A percentile compares a stretch with the other conserved stretches of the same genome.
Conservation (phyloP, 139 green algal genomes). For the Pleodorina starrii region DNA sequence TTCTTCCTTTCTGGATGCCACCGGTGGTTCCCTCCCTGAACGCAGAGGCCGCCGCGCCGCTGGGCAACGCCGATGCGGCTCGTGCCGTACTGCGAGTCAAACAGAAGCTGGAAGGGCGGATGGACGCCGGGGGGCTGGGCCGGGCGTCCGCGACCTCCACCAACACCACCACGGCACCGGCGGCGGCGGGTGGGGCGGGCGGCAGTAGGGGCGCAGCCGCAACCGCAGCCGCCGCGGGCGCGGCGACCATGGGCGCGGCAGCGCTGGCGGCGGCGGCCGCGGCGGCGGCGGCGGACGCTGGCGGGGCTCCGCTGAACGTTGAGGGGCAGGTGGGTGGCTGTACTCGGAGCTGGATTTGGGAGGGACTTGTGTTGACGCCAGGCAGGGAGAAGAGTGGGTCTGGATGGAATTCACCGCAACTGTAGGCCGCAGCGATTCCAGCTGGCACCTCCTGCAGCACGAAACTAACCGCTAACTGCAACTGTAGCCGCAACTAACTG, state of each 20-base stretch:
- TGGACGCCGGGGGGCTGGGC: slow-evolving; percentile 19
- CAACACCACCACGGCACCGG: no score
- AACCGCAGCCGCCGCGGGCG: not conserved
- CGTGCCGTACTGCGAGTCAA: slow-evolving; percentile 91
- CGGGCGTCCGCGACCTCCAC: not conserved
- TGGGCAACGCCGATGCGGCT: slow-evolving; percentile 90
- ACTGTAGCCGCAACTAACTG: not conserved
- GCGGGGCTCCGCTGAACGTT: slow-evolving; percentile 69
- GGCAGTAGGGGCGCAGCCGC: not conserved
- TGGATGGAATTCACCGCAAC: no score
- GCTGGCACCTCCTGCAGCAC: not conserved
- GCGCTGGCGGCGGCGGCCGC: slow-evolving; percentile 16
- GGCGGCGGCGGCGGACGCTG: slow-evolving; percentile 2
- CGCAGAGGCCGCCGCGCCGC: not conserved
- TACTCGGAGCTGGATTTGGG: not conserved
- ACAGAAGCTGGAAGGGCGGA: slow-evolving; percentile 78
- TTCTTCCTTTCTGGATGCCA: not conserved
- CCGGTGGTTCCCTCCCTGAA: no score
- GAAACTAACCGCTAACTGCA: not conserved
- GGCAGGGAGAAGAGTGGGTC: not conserved
- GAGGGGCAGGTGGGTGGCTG: slow-evolving; percentile 78
- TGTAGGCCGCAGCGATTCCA: no score
- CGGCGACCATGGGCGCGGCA: not conserved
- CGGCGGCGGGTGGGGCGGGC: slow-evolving; percentile 62
- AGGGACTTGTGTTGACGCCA: not conserved